Conservation (phyloP, 805 yeast species). For the Komagataella populi region DNA sequence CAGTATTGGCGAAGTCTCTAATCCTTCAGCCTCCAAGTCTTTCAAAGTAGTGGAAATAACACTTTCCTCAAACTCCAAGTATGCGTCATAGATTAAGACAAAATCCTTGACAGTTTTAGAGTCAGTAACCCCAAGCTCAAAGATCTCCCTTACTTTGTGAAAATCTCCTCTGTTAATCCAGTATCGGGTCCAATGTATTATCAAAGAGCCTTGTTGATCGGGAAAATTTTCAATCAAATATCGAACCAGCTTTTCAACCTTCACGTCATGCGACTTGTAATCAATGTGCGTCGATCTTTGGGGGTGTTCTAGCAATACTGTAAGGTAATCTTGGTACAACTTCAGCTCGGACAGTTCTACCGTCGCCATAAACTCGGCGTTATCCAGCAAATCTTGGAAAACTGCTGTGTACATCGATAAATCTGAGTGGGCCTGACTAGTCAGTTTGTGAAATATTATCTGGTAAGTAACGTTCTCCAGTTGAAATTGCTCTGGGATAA, state of each 20-base stretch:
- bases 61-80: slow-evolving; percentile 46
- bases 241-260: slow-evolving; percentile 21
- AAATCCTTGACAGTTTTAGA: slow-evolving; percentile 48
- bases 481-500: slow-evolving; percentile 14
- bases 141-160: slow-evolving; percentile 24
- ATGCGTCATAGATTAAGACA: slow-evolving; percentile 46
- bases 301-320: slow-evolving; percentile 18
- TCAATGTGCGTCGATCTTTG: slow-evolving; percentile 4
- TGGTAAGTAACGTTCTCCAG: slow-evolving; percentile 8
- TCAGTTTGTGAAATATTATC: slow-evolving; percentile 12
- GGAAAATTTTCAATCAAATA: slow-evolving; percentile 31
- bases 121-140: slow-evolving; percentile 31
- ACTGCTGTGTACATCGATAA: slow-evolving; percentile 5
- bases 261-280: slow-evolving; percentile 3
- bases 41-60: slow-evolving; percentile 20
- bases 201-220: slow-evolving; percentile 41
- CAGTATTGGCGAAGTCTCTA: slow-evolving; percentile 7
- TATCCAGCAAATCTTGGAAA: slow-evolving; percentile 20
- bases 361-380: slow-evolving; percentile 19
- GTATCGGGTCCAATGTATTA: slow-evolving; percentile 32
- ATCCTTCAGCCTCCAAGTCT: slow-evolving; percentile 13
- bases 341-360: slow-evolving; percentile 31
- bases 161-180: slow-evolving; percentile 24
- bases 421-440: slow-evolving; percentile 4
- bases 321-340: slow-evolving; percentile 31